Percentiles rank a stretch among this genome's conserved stretches.
Evolutionary conservation across 2,329 filamentous ascomycete genomes (phyloP).

Genomic region (Tolypocladium nubicola): DNA sequence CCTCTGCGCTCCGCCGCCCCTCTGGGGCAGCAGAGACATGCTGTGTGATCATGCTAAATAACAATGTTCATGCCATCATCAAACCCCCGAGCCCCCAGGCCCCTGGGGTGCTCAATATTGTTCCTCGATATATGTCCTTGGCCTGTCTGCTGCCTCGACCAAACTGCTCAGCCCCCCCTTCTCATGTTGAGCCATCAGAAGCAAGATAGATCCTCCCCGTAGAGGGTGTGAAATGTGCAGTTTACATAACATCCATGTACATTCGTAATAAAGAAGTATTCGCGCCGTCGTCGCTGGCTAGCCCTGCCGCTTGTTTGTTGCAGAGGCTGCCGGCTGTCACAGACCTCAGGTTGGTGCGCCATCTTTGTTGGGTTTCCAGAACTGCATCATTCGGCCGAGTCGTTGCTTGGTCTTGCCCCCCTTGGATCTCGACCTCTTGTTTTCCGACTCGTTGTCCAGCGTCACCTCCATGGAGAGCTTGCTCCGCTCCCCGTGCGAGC

Average conservation of each 20-base stretch:
- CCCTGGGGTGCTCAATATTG: not conserved
- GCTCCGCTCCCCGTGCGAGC: conserved; percentile 63
- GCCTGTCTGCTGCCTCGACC: not conserved
- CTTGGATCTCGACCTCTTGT: conserved; percentile 43
- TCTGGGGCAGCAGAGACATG: conserved; percentile 1
- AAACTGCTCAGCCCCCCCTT: not conserved
- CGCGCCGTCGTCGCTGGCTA: not conserved
- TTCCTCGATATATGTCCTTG: not conserved
- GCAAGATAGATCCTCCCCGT: conserved; percentile 3
- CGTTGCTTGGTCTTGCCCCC: conserved; percentile 53
- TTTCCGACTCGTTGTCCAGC: conserved; percentile 40
- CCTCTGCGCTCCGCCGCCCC: not conserved
- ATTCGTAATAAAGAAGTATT: conserved; percentile 16
- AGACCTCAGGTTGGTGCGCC: conserved; percentile 13
- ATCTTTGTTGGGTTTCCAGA: conserved; percentile 58
- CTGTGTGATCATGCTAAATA: conserved; percentile 18
- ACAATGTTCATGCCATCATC: conserved; percentile 24
- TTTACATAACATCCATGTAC: conserved; percentile 26
- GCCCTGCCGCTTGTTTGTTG: not conserved
- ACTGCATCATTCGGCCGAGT: conserved; percentile 65
- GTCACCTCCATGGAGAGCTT: conserved; percentile 62
- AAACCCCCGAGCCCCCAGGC: not conserved
- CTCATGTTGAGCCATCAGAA: conserved; percentile 1
- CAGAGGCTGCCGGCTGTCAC: not conserved
- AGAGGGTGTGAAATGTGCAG: conserved; percentile 14